A percentile compares a stretch with the other conserved stretches of the same genome.
Evolutionary conservation across 345 rosid genomes (phyloP).

Genomic region (Eucalyptus shirleyi): DNA sequence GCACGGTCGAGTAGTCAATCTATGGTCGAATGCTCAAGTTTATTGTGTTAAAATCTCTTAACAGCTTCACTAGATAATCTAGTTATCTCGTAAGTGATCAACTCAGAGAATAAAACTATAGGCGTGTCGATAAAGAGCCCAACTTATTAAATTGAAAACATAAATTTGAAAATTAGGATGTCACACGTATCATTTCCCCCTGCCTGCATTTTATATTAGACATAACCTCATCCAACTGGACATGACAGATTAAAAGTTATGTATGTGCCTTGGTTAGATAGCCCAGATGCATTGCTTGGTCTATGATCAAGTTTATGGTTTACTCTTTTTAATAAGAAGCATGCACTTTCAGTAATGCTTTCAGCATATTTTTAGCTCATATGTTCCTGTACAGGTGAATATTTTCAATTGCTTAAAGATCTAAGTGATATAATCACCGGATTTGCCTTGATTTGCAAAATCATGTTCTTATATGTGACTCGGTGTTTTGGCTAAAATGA

Average conservation of each 20-base stretch:
- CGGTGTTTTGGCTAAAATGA: no score
- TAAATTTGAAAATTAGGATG: no score
- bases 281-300: background rate
- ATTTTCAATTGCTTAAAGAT: background rate
- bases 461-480: no score
- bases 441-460: background rate
- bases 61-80: accelerated
- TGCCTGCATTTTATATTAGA: background rate
- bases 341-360: background rate
- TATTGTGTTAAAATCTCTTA: no score
- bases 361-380: background rate
- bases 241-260: background rate
- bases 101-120: no score
- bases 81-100: no score
- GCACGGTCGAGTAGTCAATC: accelerated
- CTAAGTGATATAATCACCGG: background rate
- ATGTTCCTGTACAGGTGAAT: background rate
- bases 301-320: background rate
- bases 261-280: background rate
- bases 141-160: no score
- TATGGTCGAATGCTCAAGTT: no score
- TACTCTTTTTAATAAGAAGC: background rate
- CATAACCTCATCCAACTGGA: background rate
- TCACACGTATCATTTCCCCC: background rate
- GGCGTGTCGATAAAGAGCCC: accelerated